These are phyloP conservation scores for Helminthosporium solani DNA, from an alignment of 2,329 filamentous ascomycete species.

Conservation along the genomic window DNA sequence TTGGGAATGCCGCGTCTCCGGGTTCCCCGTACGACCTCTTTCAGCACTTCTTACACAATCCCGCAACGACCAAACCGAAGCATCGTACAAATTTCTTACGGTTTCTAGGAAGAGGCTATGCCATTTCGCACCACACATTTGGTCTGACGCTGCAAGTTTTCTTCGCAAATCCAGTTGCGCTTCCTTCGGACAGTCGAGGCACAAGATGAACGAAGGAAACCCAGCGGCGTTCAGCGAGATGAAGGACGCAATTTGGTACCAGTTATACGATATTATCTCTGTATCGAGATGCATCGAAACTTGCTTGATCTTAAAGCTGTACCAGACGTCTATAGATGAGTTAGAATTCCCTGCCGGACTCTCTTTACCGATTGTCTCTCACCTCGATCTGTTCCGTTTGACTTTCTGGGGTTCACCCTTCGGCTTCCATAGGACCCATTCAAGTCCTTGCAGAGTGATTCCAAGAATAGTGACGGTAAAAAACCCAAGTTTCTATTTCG, in stretches of 20 bases:
- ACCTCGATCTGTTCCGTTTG: too few species aligned
- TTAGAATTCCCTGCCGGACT: background rate
- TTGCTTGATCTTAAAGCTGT: slow-evolving; percentile 3
- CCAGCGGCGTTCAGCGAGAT: background rate
- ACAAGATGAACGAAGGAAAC: background rate
- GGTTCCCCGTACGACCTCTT: background rate
- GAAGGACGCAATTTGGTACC: slow-evolving; percentile 1
- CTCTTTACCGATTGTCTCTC: too few species aligned
- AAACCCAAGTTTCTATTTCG: too few species aligned
- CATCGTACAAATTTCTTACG: slow-evolving; percentile 5
- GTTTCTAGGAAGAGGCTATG: slow-evolving; percentile 2
- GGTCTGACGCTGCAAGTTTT: background rate
- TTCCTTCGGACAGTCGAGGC: background rate
- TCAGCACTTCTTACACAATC: slow-evolving; percentile 8
- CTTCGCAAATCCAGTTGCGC: background rate
- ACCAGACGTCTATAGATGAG: background rate
- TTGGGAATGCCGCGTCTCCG: background rate
- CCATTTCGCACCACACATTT: background rate
- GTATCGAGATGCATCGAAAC: background rate
- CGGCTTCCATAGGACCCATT: too few species aligned
- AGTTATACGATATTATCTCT: background rate
- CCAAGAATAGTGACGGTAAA: too few species aligned
- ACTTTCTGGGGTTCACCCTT: too few species aligned
- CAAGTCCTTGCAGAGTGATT: too few species aligned
- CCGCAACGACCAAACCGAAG: slow-evolving; percentile 9